phyloP scores from a whole-genome alignment of 768 basidiomycete species.

The Boletus reticuloceps region DNA sequence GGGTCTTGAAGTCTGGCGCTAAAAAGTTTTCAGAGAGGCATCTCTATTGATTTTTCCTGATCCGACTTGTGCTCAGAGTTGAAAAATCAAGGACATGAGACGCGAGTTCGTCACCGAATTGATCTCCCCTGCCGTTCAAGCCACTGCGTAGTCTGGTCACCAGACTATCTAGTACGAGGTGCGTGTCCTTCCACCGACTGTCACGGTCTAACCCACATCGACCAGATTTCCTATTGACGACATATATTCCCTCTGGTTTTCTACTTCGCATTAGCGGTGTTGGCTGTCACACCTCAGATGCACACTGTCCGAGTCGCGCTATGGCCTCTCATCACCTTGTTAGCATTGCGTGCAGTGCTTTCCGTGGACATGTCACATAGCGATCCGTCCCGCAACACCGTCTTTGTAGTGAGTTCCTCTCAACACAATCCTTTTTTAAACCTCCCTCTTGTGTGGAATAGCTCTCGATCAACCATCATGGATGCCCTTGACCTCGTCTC shows the following conservation, averaged over 20 bases:
- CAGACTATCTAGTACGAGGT: too few species aligned
- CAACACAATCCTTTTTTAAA: too few species aligned
- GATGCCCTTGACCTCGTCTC: background rate
- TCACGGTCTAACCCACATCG: background rate
- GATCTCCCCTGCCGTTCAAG: slow-evolving; percentile 86
- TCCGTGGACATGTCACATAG: background rate
- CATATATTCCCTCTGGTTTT: background rate
- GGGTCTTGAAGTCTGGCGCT: slow-evolving; percentile 90
- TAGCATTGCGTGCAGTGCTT: background rate
- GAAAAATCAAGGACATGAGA: slow-evolving; percentile 69
- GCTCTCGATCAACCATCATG: too few species aligned
- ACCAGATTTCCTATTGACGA: background rate
- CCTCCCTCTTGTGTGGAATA: too few species aligned
- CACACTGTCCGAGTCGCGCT: background rate
- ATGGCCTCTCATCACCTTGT: background rate
- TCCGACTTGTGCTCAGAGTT: background rate
- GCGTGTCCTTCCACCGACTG: too few species aligned
- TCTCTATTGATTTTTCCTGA: too few species aligned
- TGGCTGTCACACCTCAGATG: background rate
- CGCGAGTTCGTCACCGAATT: slow-evolving; percentile 94
- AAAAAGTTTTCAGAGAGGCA: slow-evolving; percentile 92
- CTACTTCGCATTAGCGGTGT: background rate
- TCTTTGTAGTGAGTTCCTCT: background rate
- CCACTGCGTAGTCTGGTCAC: too few species aligned
- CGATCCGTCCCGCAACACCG: background rate